Conservation (phyloP, 306 rosid genomes). For the Argentina anserina region DNA sequence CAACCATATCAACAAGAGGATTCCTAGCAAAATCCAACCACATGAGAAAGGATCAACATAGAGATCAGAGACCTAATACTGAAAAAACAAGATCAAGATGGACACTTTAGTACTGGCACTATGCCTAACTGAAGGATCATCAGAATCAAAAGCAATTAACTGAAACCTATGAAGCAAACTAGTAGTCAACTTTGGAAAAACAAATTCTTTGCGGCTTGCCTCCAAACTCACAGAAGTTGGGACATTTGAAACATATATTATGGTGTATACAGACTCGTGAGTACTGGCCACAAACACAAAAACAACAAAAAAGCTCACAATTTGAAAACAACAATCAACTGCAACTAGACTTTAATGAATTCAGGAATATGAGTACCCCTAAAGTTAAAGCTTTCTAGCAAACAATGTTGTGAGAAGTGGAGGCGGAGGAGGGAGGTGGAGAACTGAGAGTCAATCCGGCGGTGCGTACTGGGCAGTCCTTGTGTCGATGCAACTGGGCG, state of each 20-base stretch:
- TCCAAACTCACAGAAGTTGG: constrained; percentile 39
- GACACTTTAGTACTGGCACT: constrained; percentile 36
- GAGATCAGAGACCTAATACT: constrained; percentile 43
- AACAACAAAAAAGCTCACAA: background rate
- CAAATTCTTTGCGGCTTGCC: constrained; percentile 22
- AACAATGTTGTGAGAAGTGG: background rate
- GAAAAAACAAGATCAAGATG: constrained; percentile 22
- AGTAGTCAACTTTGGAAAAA: constrained; percentile 51
- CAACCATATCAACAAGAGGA: constrained; percentile 39
- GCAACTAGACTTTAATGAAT: background rate
- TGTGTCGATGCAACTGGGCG: no score
- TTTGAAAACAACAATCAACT: background rate
- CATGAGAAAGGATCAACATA: no score
- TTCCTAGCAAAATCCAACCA: constrained; percentile 28
- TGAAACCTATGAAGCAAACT: constrained; percentile 85
- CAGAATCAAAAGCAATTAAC: constrained; percentile 71
- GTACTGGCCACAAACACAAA: background rate
- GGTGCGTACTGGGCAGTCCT: no score
- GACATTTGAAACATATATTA: constrained; percentile 16
- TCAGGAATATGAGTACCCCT: background rate
- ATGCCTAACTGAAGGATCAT: constrained; percentile 39
- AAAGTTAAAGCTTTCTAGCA: background rate
- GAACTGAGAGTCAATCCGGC: no score
- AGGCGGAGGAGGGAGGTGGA: no score
- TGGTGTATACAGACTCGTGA: no score